A percentile compares a stretch with the other conserved stretches of the same genome.
These are phyloP conservation scores for Tulasnella sp. DNA, from an alignment of 768 basidiomycete genomes.

Conservation along the genomic window DNA sequence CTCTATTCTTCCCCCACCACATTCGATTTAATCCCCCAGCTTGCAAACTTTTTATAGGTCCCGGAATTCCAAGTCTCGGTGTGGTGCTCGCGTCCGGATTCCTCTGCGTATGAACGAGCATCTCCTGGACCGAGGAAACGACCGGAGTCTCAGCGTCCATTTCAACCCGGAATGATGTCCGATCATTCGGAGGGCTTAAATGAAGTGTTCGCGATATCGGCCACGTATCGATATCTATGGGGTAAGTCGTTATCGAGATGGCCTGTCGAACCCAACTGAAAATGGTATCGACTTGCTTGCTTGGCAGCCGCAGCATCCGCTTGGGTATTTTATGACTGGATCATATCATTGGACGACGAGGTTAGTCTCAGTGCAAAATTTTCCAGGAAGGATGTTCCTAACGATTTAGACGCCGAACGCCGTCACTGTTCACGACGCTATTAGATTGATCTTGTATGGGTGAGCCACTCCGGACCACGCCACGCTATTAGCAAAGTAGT, in stretches of 20 bases:
- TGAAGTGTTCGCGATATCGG: not conserved
- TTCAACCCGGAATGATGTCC: too few relatives aligned
- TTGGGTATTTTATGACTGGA: constrained; percentile 15
- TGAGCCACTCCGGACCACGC: not conserved
- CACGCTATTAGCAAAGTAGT: not conserved
- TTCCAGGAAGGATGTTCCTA: not conserved
- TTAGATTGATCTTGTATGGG: not conserved
- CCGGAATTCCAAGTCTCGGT: too few relatives aligned
- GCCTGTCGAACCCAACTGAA: not conserved
- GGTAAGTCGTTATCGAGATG: not conserved
- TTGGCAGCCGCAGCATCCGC: constrained; percentile 3
- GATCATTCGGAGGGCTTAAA: too few relatives aligned
- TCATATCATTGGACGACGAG: constrained; percentile 17
- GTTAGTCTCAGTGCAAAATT: not conserved
- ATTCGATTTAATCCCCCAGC: too few relatives aligned
- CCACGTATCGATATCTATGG: not conserved
- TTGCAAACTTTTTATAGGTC: too few relatives aligned
- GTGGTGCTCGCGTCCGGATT: too few relatives aligned
- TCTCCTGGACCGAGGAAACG: too few relatives aligned
- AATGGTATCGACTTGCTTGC: too few relatives aligned
- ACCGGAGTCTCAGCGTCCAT: not conserved
- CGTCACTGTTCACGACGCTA: too few relatives aligned
- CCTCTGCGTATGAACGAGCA: too few relatives aligned
- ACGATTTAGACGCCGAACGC: not conserved
- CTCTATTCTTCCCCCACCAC: too few relatives aligned